These are phyloP conservation scores for Phyllosticta citrichinensis DNA, from an alignment of 2,329 filamentous ascomycete genomes.

Conservation along the genomic window DNA sequence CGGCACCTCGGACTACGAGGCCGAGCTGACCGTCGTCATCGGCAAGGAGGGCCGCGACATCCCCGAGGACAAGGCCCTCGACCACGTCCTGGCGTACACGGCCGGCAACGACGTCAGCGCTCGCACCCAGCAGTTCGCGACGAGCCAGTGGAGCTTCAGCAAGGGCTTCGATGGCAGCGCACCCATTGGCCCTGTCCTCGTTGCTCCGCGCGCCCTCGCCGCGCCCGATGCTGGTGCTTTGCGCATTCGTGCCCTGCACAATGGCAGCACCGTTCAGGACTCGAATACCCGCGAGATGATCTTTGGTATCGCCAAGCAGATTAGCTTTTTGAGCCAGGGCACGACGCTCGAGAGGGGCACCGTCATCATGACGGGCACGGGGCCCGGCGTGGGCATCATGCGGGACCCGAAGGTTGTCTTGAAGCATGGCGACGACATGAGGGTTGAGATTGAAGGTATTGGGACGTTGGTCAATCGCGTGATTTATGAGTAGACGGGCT, in stretches of 20 bases:
- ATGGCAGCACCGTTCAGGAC: conserved; percentile 40
- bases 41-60: conserved; percentile 44
- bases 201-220: conserved; percentile 31
- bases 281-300: conserved; percentile 32
- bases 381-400: conserved; percentile 34
- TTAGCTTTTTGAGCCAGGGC: conserved; percentile 38
- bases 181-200: conserved; percentile 43
- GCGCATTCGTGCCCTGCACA: conserved; percentile 37
- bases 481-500: conserved; percentile 20
- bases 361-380: conserved; percentile 42
- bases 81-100: conserved; percentile 45
- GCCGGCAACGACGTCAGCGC: conserved; percentile 47
- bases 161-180: conserved; percentile 48
- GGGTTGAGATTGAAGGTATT: conserved; percentile 28
- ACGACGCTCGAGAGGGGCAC: conserved; percentile 38
- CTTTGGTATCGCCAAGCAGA: conserved; percentile 37
- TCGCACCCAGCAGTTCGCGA: conserved; percentile 40
- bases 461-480: conserved; percentile 31
- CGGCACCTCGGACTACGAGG: conserved; percentile 39
- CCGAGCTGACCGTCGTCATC: conserved; percentile 35
- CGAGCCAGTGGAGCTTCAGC: conserved; percentile 44
- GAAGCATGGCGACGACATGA: conserved; percentile 29
- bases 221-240: conserved; percentile 33
- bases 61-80: conserved; percentile 31
- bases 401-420: conserved; percentile 31